phyloP scores from a whole-genome alignment of 2,329 filamentous ascomycete species.

The Colletotrichum phormii region DNA sequence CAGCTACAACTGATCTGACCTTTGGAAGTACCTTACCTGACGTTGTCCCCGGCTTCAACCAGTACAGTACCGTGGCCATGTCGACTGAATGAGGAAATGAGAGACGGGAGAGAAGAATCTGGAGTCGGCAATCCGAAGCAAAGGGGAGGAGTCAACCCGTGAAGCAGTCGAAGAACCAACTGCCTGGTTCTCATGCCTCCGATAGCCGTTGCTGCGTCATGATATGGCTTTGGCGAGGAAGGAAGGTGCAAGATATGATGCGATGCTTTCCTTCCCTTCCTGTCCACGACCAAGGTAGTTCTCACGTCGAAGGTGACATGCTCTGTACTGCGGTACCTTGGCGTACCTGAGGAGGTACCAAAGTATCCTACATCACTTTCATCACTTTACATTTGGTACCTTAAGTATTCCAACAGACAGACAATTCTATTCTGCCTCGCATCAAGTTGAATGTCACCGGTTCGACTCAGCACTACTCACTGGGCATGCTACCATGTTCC shows the following conservation, averaged over 20 bases:
- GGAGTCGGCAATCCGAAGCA: not conserved
- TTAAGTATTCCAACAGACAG: not conserved
- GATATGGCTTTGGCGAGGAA: not conserved
- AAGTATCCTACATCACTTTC: too few relatives aligned
- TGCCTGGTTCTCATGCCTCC: not conserved
- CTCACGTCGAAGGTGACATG: not conserved
- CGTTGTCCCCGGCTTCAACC: not conserved
- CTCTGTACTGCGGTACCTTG: not conserved
- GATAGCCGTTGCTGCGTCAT: not conserved
- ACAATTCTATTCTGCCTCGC: not conserved
- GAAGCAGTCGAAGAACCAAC: not conserved
- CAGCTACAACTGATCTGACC: not conserved
- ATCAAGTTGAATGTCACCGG: not conserved
- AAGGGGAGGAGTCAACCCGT: not conserved
- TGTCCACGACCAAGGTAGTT: conserved; percentile 1
- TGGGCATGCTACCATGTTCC: not conserved
- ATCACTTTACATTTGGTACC: not conserved
- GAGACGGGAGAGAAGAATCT: not conserved
- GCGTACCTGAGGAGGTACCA: too few relatives aligned
- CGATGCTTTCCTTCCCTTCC: not conserved
- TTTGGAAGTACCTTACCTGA: not conserved
- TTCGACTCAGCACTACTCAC: not conserved
- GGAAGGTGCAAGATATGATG: not conserved
- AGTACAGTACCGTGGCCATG: not conserved
- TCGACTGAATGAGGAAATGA: not conserved